phyloP scores from a whole-genome alignment of 2,329 filamentous ascomycete species.

The Aspergillus calidoustus region DNA sequence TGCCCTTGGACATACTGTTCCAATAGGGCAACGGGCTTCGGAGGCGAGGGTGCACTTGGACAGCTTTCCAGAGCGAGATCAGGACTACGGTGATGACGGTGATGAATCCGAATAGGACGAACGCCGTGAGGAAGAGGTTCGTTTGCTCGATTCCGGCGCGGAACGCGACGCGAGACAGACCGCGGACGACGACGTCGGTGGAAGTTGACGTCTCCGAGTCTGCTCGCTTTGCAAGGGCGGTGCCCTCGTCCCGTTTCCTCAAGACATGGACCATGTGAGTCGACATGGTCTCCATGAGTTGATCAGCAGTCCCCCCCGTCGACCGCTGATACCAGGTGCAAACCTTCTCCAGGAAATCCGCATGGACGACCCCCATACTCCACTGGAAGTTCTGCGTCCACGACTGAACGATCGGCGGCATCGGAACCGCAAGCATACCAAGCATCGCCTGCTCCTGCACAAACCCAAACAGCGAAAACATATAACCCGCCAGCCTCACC shows the following conservation, averaged over 20 bases:
- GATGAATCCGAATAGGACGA: constrained; percentile 87
- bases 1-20: constrained; percentile 89
- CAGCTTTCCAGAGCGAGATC: constrained; percentile 77
- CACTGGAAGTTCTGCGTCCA: constrained; percentile 99
- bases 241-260: constrained; percentile 56
- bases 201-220: constrained; percentile 47
- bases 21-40: constrained; percentile 91
- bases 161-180: constrained; percentile 89
- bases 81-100: constrained; percentile 73
- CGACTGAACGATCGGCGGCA: constrained; percentile 84
- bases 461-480: constrained; percentile 90
- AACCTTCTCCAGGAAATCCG: constrained; percentile 82
- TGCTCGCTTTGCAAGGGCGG: constrained; percentile 50
- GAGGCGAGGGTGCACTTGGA: constrained; percentile 78
- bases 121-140: constrained; percentile 90
- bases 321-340: constrained; percentile 95
- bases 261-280: constrained; percentile 80
- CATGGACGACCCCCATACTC: constrained; percentile 92
- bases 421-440: constrained; percentile 76
- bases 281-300: constrained; percentile 73
- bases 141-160: constrained; percentile 81
- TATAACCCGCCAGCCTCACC: constrained; percentile 90
- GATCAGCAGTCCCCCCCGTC: constrained; percentile 83
- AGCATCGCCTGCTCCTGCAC: constrained; percentile 94
- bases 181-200: constrained; percentile 63